These are phyloP conservation scores for Olyra latifolia DNA, from an alignment of 176 grass and related monocot species.

Conservation along the genomic window DNA sequence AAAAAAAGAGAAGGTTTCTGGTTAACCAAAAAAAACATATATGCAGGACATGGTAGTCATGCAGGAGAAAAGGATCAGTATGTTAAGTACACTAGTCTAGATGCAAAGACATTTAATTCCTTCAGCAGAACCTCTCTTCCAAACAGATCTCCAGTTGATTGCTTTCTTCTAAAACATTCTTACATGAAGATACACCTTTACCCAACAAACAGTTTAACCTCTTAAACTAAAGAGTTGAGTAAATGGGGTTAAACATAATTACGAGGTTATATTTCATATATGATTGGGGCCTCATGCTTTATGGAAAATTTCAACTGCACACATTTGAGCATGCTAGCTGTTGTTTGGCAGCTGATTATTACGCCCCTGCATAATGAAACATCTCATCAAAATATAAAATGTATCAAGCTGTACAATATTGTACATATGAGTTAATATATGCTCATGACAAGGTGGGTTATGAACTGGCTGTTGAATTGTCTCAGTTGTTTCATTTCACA, in stretches of 20 bases:
- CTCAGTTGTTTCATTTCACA: background rate
- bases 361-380: background rate
- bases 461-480: constrained; percentile 5
- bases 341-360: constrained; percentile 18
- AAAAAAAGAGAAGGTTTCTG: background rate
- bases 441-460: background rate
- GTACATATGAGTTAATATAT: background rate
- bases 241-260: constrained; percentile 6
- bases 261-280: background rate
- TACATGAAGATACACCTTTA: background rate
- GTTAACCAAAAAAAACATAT: too few relatives aligned
- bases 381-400: constrained; percentile 13
- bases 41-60: background rate
- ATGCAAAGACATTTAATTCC: too few relatives aligned
- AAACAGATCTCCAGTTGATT: background rate
- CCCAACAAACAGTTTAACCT: background rate
- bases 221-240: background rate
- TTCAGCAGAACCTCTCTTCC: too few relatives aligned
- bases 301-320: background rate
- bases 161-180: background rate
- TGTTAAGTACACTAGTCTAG: background rate
- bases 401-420: background rate
- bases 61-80: background rate
- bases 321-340: background rate
- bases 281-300: background rate